phyloP scores from a whole-genome alignment of 1,284 basidiomycete genomes.

The Pisolithus thermaeus region DNA sequence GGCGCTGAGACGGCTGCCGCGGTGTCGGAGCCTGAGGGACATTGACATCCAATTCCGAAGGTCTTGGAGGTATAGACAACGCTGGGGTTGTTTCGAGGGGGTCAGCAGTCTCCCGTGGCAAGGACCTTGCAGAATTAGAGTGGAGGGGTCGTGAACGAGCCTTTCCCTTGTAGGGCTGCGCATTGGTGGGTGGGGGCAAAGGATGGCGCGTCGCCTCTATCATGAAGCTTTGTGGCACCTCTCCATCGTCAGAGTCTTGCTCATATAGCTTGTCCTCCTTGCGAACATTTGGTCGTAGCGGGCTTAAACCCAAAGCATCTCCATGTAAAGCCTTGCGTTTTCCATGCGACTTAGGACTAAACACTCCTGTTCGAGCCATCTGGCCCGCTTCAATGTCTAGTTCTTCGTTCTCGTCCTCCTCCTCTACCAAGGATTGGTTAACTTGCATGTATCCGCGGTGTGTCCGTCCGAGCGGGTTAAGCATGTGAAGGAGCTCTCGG shows the following conservation, averaged over 20 bases:
- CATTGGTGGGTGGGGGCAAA: slow-evolving; percentile 18
- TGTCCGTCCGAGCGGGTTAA: slow-evolving; percentile 72
- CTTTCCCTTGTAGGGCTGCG: slow-evolving; percentile 34
- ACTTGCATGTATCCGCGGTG: slow-evolving; percentile 68
- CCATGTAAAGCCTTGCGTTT: slow-evolving; percentile 50
- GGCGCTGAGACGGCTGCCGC: slow-evolving; percentile 34
- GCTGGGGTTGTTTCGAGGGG: slow-evolving; percentile 14
- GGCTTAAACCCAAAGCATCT: slow-evolving; percentile 47
- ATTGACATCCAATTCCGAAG: slow-evolving; percentile 53
- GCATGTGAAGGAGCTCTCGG: slow-evolving; percentile 71
- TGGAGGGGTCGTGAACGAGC: slow-evolving; percentile 39
- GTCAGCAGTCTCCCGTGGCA: slow-evolving; percentile 38
- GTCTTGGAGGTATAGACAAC: slow-evolving; percentile 57
- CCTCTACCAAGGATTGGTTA: slow-evolving; percentile 59
- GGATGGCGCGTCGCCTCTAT: slow-evolving; percentile 54
- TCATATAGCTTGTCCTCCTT: slow-evolving; percentile 53
- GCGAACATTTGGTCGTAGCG: slow-evolving; percentile 61
- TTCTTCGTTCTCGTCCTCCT: slow-evolving; percentile 47
- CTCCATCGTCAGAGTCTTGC: slow-evolving; percentile 65
- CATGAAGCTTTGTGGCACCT: slow-evolving; percentile 79
- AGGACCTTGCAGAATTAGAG: slow-evolving; percentile 39
- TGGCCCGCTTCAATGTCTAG: slow-evolving; percentile 48
- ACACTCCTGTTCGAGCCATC: slow-evolving; percentile 27
- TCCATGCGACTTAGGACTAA: slow-evolving; percentile 34
- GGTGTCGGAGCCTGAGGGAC: slow-evolving; percentile 17